Evolutionary conservation across 2,329 filamentous ascomycete genomes (phyloP), one percentile per base, ranked within the genome.

Genomic region (Pyricularia sp.): DNA sequence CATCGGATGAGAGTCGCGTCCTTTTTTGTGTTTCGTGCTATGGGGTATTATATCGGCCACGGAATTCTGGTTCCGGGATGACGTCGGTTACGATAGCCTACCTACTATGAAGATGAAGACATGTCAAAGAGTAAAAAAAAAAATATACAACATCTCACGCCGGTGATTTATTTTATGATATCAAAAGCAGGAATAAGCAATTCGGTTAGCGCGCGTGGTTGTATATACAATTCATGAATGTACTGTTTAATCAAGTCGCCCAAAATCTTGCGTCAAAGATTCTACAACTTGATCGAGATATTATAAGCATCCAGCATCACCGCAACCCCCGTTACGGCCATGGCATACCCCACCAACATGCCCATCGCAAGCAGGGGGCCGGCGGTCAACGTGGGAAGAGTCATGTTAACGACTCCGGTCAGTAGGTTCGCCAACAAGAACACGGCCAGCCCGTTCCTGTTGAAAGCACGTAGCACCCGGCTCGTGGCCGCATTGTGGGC

Each of bases 391-490:
- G 95, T 99, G 58, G 90, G 89, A 68, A 98, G 79, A 4, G 89
- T 92, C 84, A 99, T 83, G 77, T 99, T 99, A 68, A 98, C 90
- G 20, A 93, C 76, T 0, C 95, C 95, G 0, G 95, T 99, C 71
- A 97, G 79, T 65, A 99, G 79, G 76, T 99, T 99, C 2, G 95
- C 94, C 55, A 94, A 75, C 70, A 99, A 79, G 76, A 99, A 99
- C 0, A 98, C 79, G 0, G 87, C 88, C 65, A 99, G 81, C 0
- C 95, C 94, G 74, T 97, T 97, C 68, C 91, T 86, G 77, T 99
- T 99, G 76, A 91, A 96, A 0, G 93, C 92, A 64, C 88, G 84
- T 71, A 98, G 81, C n/a, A 98, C 84, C 55, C 82, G 86, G 76
- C 93, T 97, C 3, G 93, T 97, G 4, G 93, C 90, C 64, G 85